Base-by-base conservation (phyloP, 1,284 basidiomycete species). In the Trametes polyzona region DNA sequence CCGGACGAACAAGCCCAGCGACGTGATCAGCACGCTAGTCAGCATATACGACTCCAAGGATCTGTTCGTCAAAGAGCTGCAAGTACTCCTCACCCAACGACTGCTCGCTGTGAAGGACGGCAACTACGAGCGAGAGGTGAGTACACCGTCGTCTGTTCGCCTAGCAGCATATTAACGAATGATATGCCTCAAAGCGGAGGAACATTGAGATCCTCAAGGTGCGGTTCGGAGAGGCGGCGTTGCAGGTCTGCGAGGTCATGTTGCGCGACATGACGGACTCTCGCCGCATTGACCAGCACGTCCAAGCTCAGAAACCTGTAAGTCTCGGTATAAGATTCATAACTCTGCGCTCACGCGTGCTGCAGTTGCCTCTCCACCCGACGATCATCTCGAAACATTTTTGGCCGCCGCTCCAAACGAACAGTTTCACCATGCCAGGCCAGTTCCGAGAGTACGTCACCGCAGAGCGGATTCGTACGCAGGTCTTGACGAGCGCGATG, bases 211-310 rank as follows among this genome's bases (percentile, higher is more conserved):
- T 96, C 48, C 76, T 98, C 58, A 98, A 97, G 77, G 83, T 95
- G 51, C 87, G 95, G 4, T 98, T 98, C 66, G 95, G 95, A 19
- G 95, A 98, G 68, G 82, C 87, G 1, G 88, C 93, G 0, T 73
- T 98, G 58, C 93, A 95, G 70, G 90, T 94, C 1, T 96, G 95
- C 77, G 95, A 98, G 70, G 94, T 98, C 57, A 98, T 98, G 95
- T 76, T 98, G 68, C 91, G 88, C 68, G 95, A 98, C 72, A 91
- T 98, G 84, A 89, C 92, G 6, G 95, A 97, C 70, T 96, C 95
- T 37, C 90, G 88, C 65, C 83, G 93, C 36, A 92, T 89, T 49
- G 91, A 98, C 70, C 83, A 84, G 26, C 88, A 90, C 70, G 84
- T 97, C 4, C 93, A 96, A 66, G 81, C 86, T 0, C 86, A 90